Conservation (phyloP, 108 stramenopile genomes). For the Stephanodiscus minutulus region DNA sequence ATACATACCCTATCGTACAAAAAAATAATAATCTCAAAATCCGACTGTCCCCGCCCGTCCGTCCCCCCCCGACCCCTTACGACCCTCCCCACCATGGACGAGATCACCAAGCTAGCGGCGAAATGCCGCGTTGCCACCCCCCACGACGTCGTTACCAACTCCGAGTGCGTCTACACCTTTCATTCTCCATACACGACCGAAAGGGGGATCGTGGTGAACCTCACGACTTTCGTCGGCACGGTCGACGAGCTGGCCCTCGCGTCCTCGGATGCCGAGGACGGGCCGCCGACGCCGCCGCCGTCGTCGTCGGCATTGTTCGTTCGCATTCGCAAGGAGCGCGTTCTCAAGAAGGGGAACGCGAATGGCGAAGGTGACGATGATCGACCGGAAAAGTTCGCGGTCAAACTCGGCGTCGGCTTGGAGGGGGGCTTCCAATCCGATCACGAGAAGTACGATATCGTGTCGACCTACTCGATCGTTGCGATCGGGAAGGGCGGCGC, state of each 20-base stretch:
- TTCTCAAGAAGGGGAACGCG: conserved; percentile 39
- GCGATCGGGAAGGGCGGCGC: conserved; percentile 57
- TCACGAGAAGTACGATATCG: conserved; percentile 73
- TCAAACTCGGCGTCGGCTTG: conserved; percentile 91
- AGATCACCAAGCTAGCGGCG: conserved; percentile 48
- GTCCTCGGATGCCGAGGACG: conserved; percentile 50
- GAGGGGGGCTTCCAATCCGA: conserved; percentile 93
- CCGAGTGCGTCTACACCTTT: conserved; percentile 93
- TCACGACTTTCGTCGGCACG: conserved; percentile 86
- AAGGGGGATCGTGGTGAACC: conserved; percentile 87
- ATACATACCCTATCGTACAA: no score
- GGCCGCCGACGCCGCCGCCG: no score
- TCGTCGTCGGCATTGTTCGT: conserved; percentile 89
- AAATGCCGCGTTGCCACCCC: conserved; percentile 70
- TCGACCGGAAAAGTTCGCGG: conserved; percentile 30
- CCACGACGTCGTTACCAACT: conserved; percentile 76
- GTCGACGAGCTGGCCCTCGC: conserved; percentile 63
- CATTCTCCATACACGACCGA: conserved; percentile 81
- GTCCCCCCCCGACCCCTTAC: no score
- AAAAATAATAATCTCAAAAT: no score
- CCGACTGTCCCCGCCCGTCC: no score
- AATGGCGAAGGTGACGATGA: conserved; percentile 34
- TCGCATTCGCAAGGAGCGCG: conserved; percentile 67
- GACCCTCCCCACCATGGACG: conserved; percentile 60
- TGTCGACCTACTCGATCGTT: conserved; percentile 82